These are phyloP conservation scores for Nannizziopsis arthrosporioides DNA, from an alignment of 2,329 filamentous ascomycete species.

Conservation along the genomic window DNA sequence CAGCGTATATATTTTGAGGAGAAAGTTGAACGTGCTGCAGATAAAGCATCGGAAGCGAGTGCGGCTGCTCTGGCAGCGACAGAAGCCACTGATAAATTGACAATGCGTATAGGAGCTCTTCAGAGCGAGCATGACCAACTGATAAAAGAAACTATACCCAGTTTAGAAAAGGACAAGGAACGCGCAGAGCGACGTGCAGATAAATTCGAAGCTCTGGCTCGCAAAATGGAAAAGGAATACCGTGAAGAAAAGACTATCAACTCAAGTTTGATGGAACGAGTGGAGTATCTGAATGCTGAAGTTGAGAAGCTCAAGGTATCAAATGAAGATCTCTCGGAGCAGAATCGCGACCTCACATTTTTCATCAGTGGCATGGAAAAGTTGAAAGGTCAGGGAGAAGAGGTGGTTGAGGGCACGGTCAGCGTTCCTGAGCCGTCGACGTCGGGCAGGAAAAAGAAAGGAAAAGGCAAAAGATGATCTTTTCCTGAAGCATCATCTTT, in stretches of 20 bases:
- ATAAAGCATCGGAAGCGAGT: constrained; percentile 70
- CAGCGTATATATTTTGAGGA: constrained; percentile 93
- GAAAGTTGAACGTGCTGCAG: constrained; percentile 72
- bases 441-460: constrained; percentile 38
- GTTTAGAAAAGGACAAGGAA: constrained; percentile 60
- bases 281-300: constrained; percentile 55
- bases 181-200: constrained; percentile 56
- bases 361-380: constrained; percentile 79
- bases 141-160: constrained; percentile 47
- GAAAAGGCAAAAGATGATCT: constrained; percentile 15
- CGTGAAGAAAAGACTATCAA: constrained; percentile 81
- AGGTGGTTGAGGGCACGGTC: constrained; percentile 61
- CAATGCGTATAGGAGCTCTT: constrained; percentile 44
- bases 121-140: constrained; percentile 45
- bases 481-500: background rate
- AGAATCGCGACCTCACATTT: constrained; percentile 77
- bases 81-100: constrained; percentile 54
- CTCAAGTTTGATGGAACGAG: constrained; percentile 64
- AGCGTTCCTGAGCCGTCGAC: constrained; percentile 50
- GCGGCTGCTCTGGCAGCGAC: constrained; percentile 41
- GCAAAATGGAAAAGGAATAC: constrained; percentile 61
- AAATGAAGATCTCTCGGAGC: constrained; percentile 65
- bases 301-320: constrained; percentile 46
- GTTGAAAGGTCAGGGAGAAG: constrained; percentile 58
- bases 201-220: constrained; percentile 64